A percentile compares a stretch with the other conserved stretches of the same genome.
phyloP scores from a whole-genome alignment of 768 basidiomycete species.

The Lactifluus volemus region DNA sequence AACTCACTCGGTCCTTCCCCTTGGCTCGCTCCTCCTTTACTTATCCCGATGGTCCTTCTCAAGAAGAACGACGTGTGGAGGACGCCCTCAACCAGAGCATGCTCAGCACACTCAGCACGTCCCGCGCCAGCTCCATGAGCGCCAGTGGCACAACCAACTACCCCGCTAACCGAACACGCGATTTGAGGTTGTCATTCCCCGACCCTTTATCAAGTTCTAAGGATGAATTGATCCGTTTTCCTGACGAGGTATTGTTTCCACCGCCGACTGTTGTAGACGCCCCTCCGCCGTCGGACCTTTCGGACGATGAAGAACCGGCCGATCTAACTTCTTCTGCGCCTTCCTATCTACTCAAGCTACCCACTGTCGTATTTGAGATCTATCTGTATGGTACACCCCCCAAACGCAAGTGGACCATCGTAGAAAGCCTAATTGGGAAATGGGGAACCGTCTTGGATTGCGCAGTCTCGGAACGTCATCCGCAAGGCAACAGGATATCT shows the following conservation, averaged over 20 bases:
- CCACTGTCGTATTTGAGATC: conserved; percentile 43
- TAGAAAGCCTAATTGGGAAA: conserved; percentile 51
- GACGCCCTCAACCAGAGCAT: conserved; percentile 77
- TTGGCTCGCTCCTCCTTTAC: neutral
- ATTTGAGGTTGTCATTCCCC: conserved; percentile 74
- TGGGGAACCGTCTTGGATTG: conserved; percentile 33
- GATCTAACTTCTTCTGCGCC: neutral
- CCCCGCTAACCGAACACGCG: conserved; percentile 53
- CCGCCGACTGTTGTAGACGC: conserved; percentile 31
- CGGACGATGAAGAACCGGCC: conserved; percentile 19
- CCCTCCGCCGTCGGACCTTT: conserved; percentile 18
- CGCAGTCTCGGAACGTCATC: conserved; percentile 15
- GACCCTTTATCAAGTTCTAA: conserved; percentile 71
- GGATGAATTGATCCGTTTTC: conserved; percentile 50
- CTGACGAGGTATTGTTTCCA: conserved; percentile 36
- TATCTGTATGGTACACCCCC: conserved; percentile 60
- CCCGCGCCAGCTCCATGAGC: conserved; percentile 55
- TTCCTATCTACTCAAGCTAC: conserved; percentile 21
- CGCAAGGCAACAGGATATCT: conserved; percentile 21
- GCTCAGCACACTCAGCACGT: conserved; percentile 68
- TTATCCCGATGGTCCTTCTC: conserved; percentile 20
- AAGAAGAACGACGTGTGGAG: conserved; percentile 61
- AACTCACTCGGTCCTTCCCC: conserved; percentile 20
- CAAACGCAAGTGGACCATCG: conserved; percentile 50
- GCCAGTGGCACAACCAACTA: conserved; percentile 28